phyloP scores from a whole-genome alignment of 208 protist genomes.

The Trypanosoma vivax region DNA sequence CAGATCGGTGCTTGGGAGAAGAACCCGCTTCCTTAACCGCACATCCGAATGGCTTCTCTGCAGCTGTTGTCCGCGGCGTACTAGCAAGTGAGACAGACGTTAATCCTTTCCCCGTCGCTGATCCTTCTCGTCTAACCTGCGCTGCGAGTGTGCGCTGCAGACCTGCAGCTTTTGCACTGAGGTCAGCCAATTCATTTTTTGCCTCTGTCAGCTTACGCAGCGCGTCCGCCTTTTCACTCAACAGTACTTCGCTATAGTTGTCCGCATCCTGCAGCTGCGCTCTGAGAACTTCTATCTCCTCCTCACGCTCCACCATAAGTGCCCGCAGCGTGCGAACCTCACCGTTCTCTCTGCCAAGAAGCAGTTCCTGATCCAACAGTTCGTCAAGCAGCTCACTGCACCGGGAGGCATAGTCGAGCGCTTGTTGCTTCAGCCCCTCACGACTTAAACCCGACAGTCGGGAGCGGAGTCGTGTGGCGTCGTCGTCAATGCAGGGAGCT shows the following conservation, averaged over 20 bases:
- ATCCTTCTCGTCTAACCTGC: too few relatives aligned
- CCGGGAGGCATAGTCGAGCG: not conserved
- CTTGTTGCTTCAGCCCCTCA: slow-evolving; percentile 1
- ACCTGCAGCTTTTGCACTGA: slow-evolving; percentile 18
- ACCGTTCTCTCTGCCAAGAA: slow-evolving; percentile 17
- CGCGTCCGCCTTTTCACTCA: slow-evolving; percentile 36
- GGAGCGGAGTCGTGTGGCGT: not conserved
- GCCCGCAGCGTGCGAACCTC: slow-evolving; percentile 28
- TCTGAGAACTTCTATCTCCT: slow-evolving; percentile 27
- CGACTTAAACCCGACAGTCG: slow-evolving; percentile 4
- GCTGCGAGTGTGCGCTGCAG: too few relatives aligned
- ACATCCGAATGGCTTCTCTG: not conserved
- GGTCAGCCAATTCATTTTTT: slow-evolving; percentile 41
- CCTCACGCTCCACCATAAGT: slow-evolving; percentile 23
- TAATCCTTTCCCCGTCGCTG: too few relatives aligned
- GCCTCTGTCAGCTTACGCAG: slow-evolving; percentile 40
- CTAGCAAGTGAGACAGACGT: slow-evolving; percentile 8
- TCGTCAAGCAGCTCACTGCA: slow-evolving; percentile 16
- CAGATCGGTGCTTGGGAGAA: not conserved
- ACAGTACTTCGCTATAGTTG: slow-evolving; percentile 29
- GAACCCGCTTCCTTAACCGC: not conserved
- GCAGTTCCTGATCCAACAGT: slow-evolving; percentile 23
- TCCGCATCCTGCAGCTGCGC: slow-evolving; percentile 28
- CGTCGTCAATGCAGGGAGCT: not conserved
- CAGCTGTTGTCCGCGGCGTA: slow-evolving; percentile 11